These are phyloP conservation scores for Warburgia ugandensis DNA, from an alignment of 164 flowering plant genomes.

Conservation along the genomic window DNA sequence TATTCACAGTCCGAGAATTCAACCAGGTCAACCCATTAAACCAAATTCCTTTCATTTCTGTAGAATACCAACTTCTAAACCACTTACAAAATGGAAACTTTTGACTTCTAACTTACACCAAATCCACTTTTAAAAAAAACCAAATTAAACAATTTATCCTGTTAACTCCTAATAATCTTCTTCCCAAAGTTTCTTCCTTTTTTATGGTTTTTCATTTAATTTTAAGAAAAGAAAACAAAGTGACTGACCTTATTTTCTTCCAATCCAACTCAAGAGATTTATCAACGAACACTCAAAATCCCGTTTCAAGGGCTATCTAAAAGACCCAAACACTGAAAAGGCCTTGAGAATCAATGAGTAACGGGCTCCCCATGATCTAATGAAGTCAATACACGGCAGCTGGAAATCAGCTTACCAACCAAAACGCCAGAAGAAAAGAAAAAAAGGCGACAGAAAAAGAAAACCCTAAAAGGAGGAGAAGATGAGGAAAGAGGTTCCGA, in stretches of 20 bases:
- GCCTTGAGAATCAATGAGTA: conserved; percentile 2
- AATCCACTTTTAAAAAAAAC: too few relatives aligned
- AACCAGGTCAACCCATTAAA: too few relatives aligned
- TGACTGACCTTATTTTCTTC: too few relatives aligned
- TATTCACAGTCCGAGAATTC: background rate
- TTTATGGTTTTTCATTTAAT: background rate
- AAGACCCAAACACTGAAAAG: conserved; percentile 9
- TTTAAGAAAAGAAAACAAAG: too few relatives aligned
- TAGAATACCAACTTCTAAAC: too few relatives aligned
- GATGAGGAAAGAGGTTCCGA: background rate
- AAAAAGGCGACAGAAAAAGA: background rate
- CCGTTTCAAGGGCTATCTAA: background rate
- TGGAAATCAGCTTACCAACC: conserved; percentile 32
- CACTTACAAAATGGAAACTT: too few relatives aligned
- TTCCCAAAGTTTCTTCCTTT: background rate
- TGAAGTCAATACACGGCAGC: conserved; percentile 40
- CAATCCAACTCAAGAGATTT: background rate
- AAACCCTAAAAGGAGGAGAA: background rate
- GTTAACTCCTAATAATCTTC: too few relatives aligned
- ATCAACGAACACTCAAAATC: background rate
- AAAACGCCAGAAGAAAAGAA: background rate
- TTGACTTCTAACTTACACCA: too few relatives aligned
- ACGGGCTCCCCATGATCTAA: conserved; percentile 32
- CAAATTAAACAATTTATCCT: too few relatives aligned
- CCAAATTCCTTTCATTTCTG: too few relatives aligned